Evolutionary conservation across 129 eudicot species (phyloP), one percentile per base, ranked within the genome.

Genomic region (Saussurea involucrata): DNA sequence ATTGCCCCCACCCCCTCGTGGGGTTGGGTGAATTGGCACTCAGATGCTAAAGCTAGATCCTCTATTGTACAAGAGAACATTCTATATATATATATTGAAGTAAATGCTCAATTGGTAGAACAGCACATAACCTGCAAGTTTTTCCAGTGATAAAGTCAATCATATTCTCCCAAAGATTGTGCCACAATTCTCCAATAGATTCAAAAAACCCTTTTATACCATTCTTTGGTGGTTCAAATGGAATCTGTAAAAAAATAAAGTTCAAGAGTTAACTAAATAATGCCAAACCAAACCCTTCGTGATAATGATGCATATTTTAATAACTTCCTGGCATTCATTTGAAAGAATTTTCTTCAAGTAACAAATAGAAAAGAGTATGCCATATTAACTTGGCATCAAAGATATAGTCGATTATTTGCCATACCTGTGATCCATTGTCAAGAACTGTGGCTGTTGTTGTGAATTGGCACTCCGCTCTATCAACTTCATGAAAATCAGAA

Each of bases 391-490:
- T 13, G 18, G 58, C 58, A 49, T 13, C 58, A 49, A 49, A 34
- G 13, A 36, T 34, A 68, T 36, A 74, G 29, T 17, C 18, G 0
- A 22, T 4, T 73, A 68, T 71, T 61, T 66, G 29, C 75, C 36
- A 65, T 76, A 94, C 98, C 97, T 87, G 94, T 58, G 98, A 82
- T 83, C 98, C 98, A 49, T 91, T 94, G 53, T 91, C 98, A 31
- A 91, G 78, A 77, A 84, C 87, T 40, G 97, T 94, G 73, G 93
- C 92, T 66, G 96, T 94, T 9, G 96, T 94, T 72, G 98, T 91
- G 72, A 94, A 94, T 18, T 94, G 98, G 68, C 98, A 94, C 71
- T 89, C 96, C 8, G 97, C 98, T 89, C 96, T 86, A 82, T 91
- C 96, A 73, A 74, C 85, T 94, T 94, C 96, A 55, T 76, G 83